phyloP scores from a whole-genome alignment of 257 asterid species.

The Solanum pennellii region DNA sequence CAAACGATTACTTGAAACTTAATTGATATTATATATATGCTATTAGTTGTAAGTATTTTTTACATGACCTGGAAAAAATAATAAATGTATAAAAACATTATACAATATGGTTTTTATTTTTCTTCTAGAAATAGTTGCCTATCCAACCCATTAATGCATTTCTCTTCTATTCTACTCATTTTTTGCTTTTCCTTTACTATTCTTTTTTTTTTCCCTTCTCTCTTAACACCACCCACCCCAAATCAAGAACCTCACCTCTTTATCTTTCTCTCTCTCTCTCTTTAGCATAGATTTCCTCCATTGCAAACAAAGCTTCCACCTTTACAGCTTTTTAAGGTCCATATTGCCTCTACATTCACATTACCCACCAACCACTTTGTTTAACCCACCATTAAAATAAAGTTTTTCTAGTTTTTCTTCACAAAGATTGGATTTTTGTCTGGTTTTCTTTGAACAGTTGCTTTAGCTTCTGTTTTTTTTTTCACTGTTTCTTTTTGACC shows the following conservation, averaged over 20 bases:
- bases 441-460: slow-evolving; percentile 24
- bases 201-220: neutral
- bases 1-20: no score
- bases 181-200: slow-evolving; percentile 31
- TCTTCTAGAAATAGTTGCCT: neutral
- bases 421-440: slow-evolving; percentile 49
- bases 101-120: neutral
- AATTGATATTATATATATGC: no score
- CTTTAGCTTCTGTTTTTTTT: neutral
- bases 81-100: neutral
- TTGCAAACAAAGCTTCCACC: slow-evolving; percentile 56
- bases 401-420: neutral
- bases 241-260: neutral
- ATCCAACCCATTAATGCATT: slow-evolving; percentile 35
- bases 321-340: slow-evolving; percentile 40
- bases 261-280: slow-evolving; percentile 6
- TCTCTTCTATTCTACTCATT: neutral
- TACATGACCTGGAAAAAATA: neutral
- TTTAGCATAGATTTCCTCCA: slow-evolving; percentile 49
- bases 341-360: slow-evolving; percentile 27
- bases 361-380: slow-evolving; percentile 23
- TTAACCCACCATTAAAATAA: neutral
- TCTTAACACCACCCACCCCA: neutral
- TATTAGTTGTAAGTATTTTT: no score
- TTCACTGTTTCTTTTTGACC: neutral